These are phyloP conservation scores for Scenedesmus sp. DNA, from an alignment of 163 green algal genomes.

Conservation along the genomic window DNA sequence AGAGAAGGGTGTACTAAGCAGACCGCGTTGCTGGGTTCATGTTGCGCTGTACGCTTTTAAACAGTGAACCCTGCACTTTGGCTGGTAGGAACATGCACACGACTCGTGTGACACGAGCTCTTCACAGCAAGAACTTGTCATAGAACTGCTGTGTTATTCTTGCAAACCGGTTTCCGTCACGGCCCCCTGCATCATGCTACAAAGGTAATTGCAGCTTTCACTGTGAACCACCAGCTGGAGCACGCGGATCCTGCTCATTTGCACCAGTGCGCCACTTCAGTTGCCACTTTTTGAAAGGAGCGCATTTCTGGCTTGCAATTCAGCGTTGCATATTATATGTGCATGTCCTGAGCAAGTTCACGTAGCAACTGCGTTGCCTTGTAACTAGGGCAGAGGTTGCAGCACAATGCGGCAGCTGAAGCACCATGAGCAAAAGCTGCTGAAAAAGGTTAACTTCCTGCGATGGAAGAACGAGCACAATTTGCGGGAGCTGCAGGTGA, in stretches of 20 bases:
- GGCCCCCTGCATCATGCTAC: background rate
- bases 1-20: background rate
- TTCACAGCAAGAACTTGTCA: background rate
- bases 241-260: background rate
- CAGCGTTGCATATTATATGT: too few relatives aligned
- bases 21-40: background rate
- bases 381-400: background rate
- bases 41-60: background rate
- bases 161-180: background rate
- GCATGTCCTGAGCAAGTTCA: background rate
- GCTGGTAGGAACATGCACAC: background rate
- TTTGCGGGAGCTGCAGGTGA: conserved; percentile 87
- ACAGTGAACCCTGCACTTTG: background rate
- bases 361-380: background rate
- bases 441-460: conserved; percentile 99
- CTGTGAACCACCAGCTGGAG: too few relatives aligned
- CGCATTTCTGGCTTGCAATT: background rate
- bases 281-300: background rate
- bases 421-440: conserved; percentile 97
- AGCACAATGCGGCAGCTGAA: conserved; percentile 52
- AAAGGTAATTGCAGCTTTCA: background rate
- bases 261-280: background rate
- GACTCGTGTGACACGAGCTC: too few relatives aligned
- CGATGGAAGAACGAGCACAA: conserved; percentile 97
- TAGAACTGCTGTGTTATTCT: background rate